A percentile compares a stretch with the other conserved stretches of the same genome.
phyloP scores from a whole-genome alignment of 331 rosid species.

The Quercus phellos region DNA sequence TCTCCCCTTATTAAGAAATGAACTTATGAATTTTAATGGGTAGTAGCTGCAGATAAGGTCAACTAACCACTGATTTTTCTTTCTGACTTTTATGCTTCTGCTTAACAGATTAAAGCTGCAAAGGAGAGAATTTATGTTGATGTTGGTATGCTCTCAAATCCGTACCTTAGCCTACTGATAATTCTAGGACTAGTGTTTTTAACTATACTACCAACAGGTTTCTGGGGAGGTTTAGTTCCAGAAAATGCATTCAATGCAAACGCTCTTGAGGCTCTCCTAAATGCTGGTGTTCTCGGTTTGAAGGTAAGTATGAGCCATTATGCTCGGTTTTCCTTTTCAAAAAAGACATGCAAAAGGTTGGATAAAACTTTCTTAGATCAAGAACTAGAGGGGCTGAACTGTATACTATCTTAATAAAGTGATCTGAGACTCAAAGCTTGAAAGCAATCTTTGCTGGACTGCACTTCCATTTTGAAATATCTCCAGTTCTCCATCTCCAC shows the following conservation, averaged over 20 bases:
- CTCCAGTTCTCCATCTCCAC: not conserved
- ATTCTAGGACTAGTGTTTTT: constrained; percentile 14
- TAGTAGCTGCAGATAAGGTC: not conserved
- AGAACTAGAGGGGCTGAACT: not conserved
- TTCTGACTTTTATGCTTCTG: constrained; percentile 16
- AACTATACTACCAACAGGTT: constrained; percentile 51
- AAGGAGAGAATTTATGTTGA: constrained; percentile 68
- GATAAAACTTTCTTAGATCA: not conserved
- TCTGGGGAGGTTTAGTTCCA: constrained; percentile 97
- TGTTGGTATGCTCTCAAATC: constrained; percentile 59
- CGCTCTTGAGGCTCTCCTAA: constrained; percentile 75
- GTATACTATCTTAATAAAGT: not conserved
- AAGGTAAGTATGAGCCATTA: constrained; percentile 49
- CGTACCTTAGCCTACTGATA: not conserved
- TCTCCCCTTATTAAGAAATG: not conserved
- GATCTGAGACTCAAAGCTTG: not conserved
- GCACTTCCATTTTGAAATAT: not conserved
- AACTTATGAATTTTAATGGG: not conserved
- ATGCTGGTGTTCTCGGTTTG: constrained; percentile 85
- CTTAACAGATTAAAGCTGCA: constrained; percentile 63
- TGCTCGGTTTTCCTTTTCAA: not conserved
- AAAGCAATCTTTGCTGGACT: not conserved
- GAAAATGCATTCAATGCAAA: constrained; percentile 74
- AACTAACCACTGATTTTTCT: constrained; percentile 6
- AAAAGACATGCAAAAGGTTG: not conserved